A percentile compares a stretch with the other conserved stretches of the same genome.
phyloP scores from a whole-genome alignment of 257 asterid genomes.

The Buddleja alternifolia region DNA sequence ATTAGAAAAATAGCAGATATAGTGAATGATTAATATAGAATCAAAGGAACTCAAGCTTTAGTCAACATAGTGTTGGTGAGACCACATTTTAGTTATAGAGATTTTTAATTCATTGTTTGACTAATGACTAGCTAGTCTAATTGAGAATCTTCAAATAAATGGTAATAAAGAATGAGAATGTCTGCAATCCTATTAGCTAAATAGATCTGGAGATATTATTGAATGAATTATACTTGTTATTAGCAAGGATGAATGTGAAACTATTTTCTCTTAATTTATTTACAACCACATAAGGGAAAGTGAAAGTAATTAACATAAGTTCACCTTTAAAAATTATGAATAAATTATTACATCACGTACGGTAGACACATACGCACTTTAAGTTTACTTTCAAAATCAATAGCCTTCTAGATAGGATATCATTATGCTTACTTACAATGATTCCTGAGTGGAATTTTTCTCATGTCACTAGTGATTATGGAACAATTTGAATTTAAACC shows the following conservation, averaged over 20 bases:
- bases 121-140: neutral
- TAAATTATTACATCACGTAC: too few relatives aligned
- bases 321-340: neutral
- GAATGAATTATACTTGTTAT: too few relatives aligned
- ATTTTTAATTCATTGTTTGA: conserved; percentile 28
- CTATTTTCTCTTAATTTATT: too few relatives aligned
- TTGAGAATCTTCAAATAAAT: conserved; percentile 19
- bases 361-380: too few relatives aligned
- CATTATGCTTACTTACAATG: too few relatives aligned
- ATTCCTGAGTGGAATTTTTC: too few relatives aligned
- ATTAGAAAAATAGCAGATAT: too few relatives aligned
- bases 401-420: neutral
- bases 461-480: too few relatives aligned
- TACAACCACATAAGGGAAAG: too few relatives aligned
- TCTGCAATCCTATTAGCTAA: neutral
- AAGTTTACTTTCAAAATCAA: neutral
- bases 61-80: conserved; percentile 23
- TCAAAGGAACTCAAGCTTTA: neutral
- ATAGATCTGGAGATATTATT: neutral
- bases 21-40: too few relatives aligned
- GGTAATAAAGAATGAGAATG: conserved; percentile 7
- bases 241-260: too few relatives aligned
- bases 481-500: conserved; percentile 8
- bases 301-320: too few relatives aligned
- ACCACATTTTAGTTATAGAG: neutral